A percentile compares a stretch with the other conserved stretches of the same genome.
These are phyloP conservation scores for Penicillium sp. DNA, from an alignment of 2,329 filamentous ascomycete genomes.

Conservation along the genomic window DNA sequence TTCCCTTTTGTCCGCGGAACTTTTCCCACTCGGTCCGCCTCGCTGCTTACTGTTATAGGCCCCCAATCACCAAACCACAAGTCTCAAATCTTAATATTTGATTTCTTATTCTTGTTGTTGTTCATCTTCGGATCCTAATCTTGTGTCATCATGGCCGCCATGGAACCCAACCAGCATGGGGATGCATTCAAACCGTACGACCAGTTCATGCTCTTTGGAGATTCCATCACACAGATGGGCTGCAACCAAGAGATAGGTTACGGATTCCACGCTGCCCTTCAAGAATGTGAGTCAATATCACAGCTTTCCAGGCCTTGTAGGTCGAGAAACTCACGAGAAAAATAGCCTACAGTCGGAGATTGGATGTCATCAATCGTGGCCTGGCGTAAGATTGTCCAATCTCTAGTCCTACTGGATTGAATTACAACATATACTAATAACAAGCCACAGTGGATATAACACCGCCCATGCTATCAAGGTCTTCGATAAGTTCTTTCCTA, in stretches of 20 bases:
- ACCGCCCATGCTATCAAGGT: conserved; percentile 70
- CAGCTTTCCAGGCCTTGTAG: not conserved
- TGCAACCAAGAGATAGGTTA: conserved; percentile 65
- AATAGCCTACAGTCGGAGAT: conserved; percentile 68
- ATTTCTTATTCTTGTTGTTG: not conserved
- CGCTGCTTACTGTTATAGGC: not conserved
- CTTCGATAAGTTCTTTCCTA: conserved; percentile 68
- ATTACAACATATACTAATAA: not conserved
- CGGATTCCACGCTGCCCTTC: conserved; percentile 69
- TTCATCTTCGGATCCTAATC: not conserved
- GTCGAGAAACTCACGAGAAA: conserved; percentile 11
- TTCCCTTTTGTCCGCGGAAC: conserved; percentile 18
- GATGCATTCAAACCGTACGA: conserved; percentile 53
- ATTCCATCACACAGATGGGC: conserved; percentile 77
- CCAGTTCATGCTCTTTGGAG: conserved; percentile 81
- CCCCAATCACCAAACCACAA: not conserved
- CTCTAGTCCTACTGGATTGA: conserved; percentile 2
- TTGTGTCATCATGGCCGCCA: not conserved
- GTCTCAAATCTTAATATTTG: not conserved
- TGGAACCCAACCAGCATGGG: not conserved
- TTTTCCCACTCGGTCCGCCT: conserved; percentile 4
- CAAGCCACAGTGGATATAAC: conserved; percentile 67
- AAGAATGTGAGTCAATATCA: conserved; percentile 56
- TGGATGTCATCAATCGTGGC: conserved; percentile 87
- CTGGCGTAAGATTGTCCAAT: conserved; percentile 54